Conservation (phyloP, 495 filamentous ascomycete species). For the Podospora pseudoanserina region DNA sequence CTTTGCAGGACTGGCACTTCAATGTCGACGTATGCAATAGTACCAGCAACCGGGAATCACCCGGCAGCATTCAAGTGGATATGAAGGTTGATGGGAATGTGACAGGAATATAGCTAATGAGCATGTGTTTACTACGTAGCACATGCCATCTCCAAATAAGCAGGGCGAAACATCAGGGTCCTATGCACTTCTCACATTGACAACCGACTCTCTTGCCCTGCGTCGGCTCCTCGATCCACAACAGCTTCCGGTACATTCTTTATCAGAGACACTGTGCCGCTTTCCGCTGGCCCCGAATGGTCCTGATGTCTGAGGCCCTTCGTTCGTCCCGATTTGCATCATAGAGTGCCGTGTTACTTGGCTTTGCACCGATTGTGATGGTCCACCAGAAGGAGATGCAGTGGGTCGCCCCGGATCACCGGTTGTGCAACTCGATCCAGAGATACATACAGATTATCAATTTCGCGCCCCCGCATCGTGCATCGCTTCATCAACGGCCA, state of each 20-base stretch:
- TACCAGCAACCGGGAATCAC: neutral
- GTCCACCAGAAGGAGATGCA: neutral
- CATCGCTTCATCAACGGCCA: neutral
- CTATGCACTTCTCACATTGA: neutral
- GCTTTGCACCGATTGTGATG: neutral
- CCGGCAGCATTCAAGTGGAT: neutral
- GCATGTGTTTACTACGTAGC: neutral
- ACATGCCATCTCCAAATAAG: neutral
- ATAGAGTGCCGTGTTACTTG: neutral
- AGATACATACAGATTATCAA: neutral
- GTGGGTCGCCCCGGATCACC: neutral
- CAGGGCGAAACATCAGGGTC: neutral
- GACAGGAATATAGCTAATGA: neutral
- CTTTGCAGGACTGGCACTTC: neutral
- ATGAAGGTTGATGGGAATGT: neutral
- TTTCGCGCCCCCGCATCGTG: neutral
- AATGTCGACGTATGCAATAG: neutral
- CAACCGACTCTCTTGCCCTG: neutral
- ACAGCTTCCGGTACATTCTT: neutral
- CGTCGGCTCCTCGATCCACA: conserved; percentile 1
- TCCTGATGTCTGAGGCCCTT: neutral
- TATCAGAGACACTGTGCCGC: conserved; percentile 9
- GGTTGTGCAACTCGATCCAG: conserved; percentile 3
- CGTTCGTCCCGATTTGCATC: neutral
- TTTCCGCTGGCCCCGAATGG: neutral